Evolutionary conservation across 1,284 basidiomycete genomes (phyloP), one percentile per base, ranked within the genome.

Genomic region (Tylopilus orsonianus): DNA sequence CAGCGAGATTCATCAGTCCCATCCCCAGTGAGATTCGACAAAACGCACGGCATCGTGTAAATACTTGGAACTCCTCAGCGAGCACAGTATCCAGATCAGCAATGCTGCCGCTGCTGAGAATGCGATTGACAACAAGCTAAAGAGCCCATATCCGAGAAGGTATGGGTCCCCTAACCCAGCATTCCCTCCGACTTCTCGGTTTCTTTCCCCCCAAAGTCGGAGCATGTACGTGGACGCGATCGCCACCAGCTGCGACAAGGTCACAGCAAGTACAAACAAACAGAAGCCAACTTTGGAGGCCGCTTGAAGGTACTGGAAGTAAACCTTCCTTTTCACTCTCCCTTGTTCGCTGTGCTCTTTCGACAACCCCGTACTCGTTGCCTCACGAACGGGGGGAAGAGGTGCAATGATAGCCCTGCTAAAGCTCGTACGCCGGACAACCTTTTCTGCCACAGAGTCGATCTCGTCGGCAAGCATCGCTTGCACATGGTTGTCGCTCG

Each of bases 281-380:
- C 65, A 61, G 57, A 90, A 92, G 3, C 90, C 91, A 3, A 73
- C 58, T 52, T 78, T 81, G 2, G 90, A 91, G 10, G 91, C 90
- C 0, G 93, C 90, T 51, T 80, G 70, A 61, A 96, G 78, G 65
- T 96, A 97, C 50, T 83, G 73, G 50, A 72, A 66, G 67, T 97
- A 97, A 2, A 96, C 88, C 16, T 78, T 71, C 27, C 66, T 62
- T 68, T 94, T 94, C 55, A 96, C 92, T 13, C 78, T 79, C 2
- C 94, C 93, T 63, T 87, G 84, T 59, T 95, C 91, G 36, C 77
- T 78, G 60, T 92, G 85, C 64, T 95, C 93, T 61, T 89, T 87
- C 2, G 81, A 74, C 12, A 78, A 60, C 3, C 80, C 82, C 30
- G 72, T 20, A 2, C 29, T 68, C 2, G 74, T 67, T 45, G 69